phyloP scores from a whole-genome alignment of 495 filamentous ascomycete species.

The Mytilinidion resinicola region DNA sequence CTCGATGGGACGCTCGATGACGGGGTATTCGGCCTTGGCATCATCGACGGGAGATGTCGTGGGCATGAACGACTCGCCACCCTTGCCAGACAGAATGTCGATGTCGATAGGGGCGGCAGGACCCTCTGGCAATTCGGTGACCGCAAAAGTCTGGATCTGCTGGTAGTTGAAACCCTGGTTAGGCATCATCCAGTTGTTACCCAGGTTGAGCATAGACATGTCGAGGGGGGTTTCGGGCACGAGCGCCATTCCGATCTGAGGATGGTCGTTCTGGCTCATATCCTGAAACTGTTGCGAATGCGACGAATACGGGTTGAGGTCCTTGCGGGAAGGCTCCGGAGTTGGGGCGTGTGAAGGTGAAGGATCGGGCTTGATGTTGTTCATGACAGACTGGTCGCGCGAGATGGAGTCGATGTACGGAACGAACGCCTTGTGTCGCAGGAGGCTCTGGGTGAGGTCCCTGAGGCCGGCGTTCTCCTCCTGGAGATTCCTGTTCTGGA shows the following conservation, averaged over 20 bases:
- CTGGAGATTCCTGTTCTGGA: constrained; percentile 63
- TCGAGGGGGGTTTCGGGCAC: constrained; percentile 69
- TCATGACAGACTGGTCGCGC: constrained; percentile 23
- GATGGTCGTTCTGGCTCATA: constrained; percentile 42
- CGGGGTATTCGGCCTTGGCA: constrained; percentile 24
- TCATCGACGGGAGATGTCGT: constrained; percentile 15
- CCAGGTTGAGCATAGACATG: constrained; percentile 53
- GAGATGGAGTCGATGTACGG: constrained; percentile 67
- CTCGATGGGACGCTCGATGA: constrained; percentile 23
- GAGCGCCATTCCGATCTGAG: constrained; percentile 63
- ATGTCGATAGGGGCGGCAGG: constrained; percentile 53
- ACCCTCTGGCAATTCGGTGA: constrained; percentile 67
- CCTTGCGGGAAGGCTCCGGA: constrained; percentile 26
- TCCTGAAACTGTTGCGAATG: constrained; percentile 50
- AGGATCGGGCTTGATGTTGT: constrained; percentile 22
- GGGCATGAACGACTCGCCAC: constrained; percentile 40
- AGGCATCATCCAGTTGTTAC: constrained; percentile 48
- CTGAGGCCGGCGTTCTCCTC: constrained; percentile 76
- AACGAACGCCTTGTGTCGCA: constrained; percentile 81
- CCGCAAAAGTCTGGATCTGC: constrained; percentile 71
- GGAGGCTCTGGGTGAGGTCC: constrained; percentile 71
- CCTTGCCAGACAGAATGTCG: constrained; percentile 60
- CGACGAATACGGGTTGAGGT: constrained; percentile 44
- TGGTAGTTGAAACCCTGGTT: constrained; percentile 52
- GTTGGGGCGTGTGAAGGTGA: constrained; percentile 16